These are phyloP conservation scores for Streptanthus diversifolius DNA, from an alignment of 345 rosid genomes.

Conservation along the genomic window DNA sequence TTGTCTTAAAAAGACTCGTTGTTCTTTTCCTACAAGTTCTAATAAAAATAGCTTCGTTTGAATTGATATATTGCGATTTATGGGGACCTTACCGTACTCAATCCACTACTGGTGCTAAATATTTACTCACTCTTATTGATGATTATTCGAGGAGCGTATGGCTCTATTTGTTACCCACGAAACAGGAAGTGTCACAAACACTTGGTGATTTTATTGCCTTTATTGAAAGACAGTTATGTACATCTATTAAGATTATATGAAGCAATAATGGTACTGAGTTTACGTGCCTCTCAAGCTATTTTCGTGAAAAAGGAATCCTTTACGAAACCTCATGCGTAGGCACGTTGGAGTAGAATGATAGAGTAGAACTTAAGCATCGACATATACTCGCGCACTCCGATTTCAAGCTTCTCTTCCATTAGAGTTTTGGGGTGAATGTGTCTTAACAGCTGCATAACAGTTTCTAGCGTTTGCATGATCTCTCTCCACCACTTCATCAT, in stretches of 20 bases:
- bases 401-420: neutral
- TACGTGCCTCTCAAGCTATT: neutral
- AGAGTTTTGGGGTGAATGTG: neutral
- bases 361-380: neutral
- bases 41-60: neutral
- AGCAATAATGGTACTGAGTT: neutral
- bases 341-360: neutral
- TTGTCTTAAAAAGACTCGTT: neutral
- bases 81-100: neutral
- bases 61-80: neutral
- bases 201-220: accelerated
- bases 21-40: neutral
- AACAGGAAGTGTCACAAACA: neutral
- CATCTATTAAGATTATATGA: neutral
- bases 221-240: neutral
- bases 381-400: neutral
- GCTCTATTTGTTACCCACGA: neutral
- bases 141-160: neutral
- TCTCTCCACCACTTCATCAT: too few relatives aligned
- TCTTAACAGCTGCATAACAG: neutral
- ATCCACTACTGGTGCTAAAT: neutral
- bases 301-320: neutral
- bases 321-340: neutral
- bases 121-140: neutral
- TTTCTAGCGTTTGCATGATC: too few relatives aligned